These are phyloP conservation scores for Cyphellophora attinorum DNA, from an alignment of 2,329 filamentous ascomycete species.

Conservation along the genomic window DNA sequence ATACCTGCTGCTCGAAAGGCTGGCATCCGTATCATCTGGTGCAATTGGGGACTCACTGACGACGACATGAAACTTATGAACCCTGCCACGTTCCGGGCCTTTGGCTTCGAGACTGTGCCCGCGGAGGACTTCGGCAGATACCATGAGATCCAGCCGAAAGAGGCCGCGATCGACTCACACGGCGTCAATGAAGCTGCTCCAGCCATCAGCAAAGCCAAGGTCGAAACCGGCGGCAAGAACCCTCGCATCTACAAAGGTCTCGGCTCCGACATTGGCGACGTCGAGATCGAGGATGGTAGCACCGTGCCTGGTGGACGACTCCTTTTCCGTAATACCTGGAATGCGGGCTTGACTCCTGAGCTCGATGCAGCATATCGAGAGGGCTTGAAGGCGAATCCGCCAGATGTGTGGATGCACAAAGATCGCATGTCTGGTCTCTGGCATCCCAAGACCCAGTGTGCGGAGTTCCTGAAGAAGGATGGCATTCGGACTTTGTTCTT, in stretches of 20 bases:
- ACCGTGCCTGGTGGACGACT: conserved; percentile 24
- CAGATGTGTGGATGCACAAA: conserved; percentile 47
- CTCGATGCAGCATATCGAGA: conserved; percentile 30
- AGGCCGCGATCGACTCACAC: conserved; percentile 18
- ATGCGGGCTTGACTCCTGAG: conserved; percentile 41
- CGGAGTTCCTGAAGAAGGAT: conserved; percentile 29
- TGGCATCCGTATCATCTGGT: conserved; percentile 43
- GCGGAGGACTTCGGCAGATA: conserved; percentile 12
- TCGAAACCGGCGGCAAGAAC: conserved; percentile 18
- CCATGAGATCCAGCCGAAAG: conserved; percentile 6
- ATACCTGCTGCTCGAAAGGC: conserved; percentile 40
- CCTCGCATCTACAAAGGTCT: conserved; percentile 28
- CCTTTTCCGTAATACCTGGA: conserved; percentile 48
- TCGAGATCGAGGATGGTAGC: conserved; percentile 20
- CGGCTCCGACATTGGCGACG: conserved; percentile 38
- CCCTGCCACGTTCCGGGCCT: conserved; percentile 38
- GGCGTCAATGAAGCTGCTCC: conserved; percentile 17
- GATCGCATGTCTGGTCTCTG: conserved; percentile 51
- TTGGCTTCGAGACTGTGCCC: conserved; percentile 31
- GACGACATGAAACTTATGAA: conserved; percentile 42
- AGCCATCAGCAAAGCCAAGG: conserved; percentile 7
- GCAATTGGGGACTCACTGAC: conserved; percentile 51
- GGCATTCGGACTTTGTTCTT: conserved; percentile 44
- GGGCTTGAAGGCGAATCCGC: conserved; percentile 16
- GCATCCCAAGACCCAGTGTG: conserved; percentile 34